These are phyloP conservation scores for Spatholobus suberectus DNA, from an alignment of 306 rosid species.

Conservation along the genomic window DNA sequence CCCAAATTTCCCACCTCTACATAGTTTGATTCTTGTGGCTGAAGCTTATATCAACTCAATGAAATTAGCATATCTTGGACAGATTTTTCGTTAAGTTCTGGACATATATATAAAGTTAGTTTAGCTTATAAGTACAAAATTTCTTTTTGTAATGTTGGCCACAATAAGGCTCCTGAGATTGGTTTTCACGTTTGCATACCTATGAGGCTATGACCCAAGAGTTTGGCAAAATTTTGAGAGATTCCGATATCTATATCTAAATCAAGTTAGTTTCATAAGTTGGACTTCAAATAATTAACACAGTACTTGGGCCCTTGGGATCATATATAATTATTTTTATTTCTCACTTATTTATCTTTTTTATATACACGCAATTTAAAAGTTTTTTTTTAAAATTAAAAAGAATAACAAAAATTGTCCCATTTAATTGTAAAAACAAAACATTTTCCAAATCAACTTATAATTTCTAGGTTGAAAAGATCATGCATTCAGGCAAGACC, in stretches of 20 bases:
- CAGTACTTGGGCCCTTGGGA: too few relatives aligned
- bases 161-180: neutral
- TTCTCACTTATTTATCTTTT: too few relatives aligned
- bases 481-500: too few relatives aligned
- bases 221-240: neutral
- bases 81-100: neutral
- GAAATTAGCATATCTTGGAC: neutral
- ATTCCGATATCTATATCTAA: neutral
- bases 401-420: too few relatives aligned
- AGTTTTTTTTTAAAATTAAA: too few relatives aligned
- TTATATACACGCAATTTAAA: too few relatives aligned
- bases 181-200: neutral
- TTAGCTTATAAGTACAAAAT: neutral
- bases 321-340: too few relatives aligned
- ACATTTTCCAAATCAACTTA: too few relatives aligned
- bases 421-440: too few relatives aligned
- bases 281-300: too few relatives aligned
- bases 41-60: neutral
- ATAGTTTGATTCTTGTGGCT: neutral
- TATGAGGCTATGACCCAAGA: neutral
- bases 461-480: too few relatives aligned
- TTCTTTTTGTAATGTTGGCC: neutral
- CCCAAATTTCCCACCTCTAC: neutral
- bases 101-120: neutral
- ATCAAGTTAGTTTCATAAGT: neutral